A percentile compares a stretch with the other conserved stretches of the same genome.
Evolutionary conservation across 768 basidiomycete genomes (phyloP).

Genomic region (Trametes maxima): DNA sequence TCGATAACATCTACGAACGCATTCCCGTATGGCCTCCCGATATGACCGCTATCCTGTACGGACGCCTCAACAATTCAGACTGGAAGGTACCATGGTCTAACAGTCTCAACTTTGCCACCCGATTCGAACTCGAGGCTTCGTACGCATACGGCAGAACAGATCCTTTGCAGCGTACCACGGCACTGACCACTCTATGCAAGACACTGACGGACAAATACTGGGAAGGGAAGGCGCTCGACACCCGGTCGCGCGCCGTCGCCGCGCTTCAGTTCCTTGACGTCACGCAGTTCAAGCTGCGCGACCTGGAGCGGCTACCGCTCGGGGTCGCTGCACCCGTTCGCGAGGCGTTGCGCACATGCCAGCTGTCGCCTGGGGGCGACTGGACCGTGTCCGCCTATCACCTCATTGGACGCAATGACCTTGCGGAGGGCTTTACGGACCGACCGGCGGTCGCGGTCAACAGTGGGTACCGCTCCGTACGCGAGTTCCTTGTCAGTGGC

Average conservation of each 20-base stretch:
- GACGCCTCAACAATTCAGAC: conserved; percentile 61
- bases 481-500: conserved; percentile 57
- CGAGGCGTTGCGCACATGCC: conserved; percentile 85
- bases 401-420: conserved; percentile 73
- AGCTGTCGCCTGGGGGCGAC: conserved; percentile 70
- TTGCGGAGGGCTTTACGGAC: conserved; percentile 62
- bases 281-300: conserved; percentile 46
- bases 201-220: conserved; percentile 52
- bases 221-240: conserved; percentile 42
- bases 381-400: conserved; percentile 75
- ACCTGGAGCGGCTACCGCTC: conserved; percentile 61
- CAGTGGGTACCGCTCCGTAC: conserved; percentile 58
- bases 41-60: conserved; percentile 63
- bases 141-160: conserved; percentile 65
- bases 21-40: conserved; percentile 81
- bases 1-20: conserved; percentile 62
- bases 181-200: conserved; percentile 59
- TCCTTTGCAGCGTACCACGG: conserved; percentile 51
- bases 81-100: conserved; percentile 58
- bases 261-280: conserved; percentile 60
- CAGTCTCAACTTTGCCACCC: conserved; percentile 44
- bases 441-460: conserved; percentile 47
- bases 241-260: conserved; percentile 67
- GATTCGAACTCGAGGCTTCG: conserved; percentile 52
- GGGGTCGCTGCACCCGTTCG: conserved; percentile 77